Evolutionary conservation across 805 yeast species (phyloP).

Genomic region (Lipomyces orientalis): DNA sequence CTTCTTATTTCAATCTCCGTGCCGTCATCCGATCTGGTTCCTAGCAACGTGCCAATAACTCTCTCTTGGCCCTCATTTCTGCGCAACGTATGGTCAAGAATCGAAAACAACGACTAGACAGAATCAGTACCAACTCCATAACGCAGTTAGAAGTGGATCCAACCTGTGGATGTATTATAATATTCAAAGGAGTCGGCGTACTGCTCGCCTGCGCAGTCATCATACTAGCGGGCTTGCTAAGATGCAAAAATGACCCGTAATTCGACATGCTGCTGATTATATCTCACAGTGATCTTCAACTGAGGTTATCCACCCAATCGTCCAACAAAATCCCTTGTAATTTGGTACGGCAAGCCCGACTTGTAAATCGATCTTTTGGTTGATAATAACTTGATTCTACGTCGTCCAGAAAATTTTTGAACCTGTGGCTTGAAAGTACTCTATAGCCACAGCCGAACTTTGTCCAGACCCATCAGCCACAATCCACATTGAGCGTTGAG

Average conservation of each 20-base stretch:
- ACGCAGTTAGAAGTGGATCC: background rate
- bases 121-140: background rate
- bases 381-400: background rate
- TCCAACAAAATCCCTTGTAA: background rate
- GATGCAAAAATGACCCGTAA: slow-evolving; percentile 34
- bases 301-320: slow-evolving; percentile 10
- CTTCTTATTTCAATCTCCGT: slow-evolving; percentile 71
- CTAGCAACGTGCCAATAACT: slow-evolving; percentile 82
- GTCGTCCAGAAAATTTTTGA: background rate
- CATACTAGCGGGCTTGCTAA: slow-evolving; percentile 33
- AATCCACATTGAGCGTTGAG: background rate
- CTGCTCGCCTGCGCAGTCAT: slow-evolving; percentile 10
- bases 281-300: background rate
- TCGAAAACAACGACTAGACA: slow-evolving; percentile 57
- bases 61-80: slow-evolving; percentile 58
- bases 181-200: slow-evolving; percentile 37
- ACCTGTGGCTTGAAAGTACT: background rate
- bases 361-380: background rate
- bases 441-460: background rate
- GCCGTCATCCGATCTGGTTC: slow-evolving; percentile 84
- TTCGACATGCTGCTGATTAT: slow-evolving; percentile 5
- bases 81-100: slow-evolving; percentile 72
- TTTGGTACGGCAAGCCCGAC: background rate
- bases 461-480: background rate
- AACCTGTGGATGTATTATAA: slow-evolving; percentile 39